Evolutionary conservation across 495 filamentous ascomycete genomes (phyloP).

Genomic region (Podospora sp.): DNA sequence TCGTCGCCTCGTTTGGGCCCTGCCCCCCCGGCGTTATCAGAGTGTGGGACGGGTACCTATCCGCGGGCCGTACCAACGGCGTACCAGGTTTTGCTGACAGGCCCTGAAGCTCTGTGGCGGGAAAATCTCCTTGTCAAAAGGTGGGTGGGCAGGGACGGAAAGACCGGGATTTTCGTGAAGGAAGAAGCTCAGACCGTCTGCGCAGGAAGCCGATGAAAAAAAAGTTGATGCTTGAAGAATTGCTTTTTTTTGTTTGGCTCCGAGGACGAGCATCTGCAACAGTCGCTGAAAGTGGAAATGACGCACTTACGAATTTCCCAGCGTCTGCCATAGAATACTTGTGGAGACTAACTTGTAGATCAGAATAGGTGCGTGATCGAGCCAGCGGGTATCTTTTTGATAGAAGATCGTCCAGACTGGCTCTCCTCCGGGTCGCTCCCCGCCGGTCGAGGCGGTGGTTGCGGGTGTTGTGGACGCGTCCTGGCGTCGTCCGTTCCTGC

Average conservation of each 20-base stretch:
- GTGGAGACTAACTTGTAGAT: background rate
- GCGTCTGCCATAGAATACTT: background rate
- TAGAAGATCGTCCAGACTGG: background rate
- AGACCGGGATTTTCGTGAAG: background rate
- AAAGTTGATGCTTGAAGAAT: background rate
- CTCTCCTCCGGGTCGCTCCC: background rate
- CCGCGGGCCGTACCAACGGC: slow-evolving; percentile 39
- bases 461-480: background rate
- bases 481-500: background rate
- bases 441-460: background rate
- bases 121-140: slow-evolving; percentile 4
- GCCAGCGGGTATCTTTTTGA: background rate
- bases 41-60: slow-evolving; percentile 31
- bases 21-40: slow-evolving; percentile 28
- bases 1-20: slow-evolving; percentile 23
- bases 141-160: slow-evolving; percentile 5
- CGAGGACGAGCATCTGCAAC: background rate
- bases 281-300: slow-evolving; percentile 5
- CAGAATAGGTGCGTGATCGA: background rate
- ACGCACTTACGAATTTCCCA: background rate
- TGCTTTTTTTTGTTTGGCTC: background rate
- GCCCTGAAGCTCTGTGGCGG: slow-evolving; percentile 5
- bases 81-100: slow-evolving; percentile 26
- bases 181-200: background rate
- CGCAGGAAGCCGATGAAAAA: background rate